Percentiles rank a stretch among this genome's conserved stretches.
Conservation (phyloP, 2,329 filamentous ascomycete species). For the Orbilia oligospora region DNA sequence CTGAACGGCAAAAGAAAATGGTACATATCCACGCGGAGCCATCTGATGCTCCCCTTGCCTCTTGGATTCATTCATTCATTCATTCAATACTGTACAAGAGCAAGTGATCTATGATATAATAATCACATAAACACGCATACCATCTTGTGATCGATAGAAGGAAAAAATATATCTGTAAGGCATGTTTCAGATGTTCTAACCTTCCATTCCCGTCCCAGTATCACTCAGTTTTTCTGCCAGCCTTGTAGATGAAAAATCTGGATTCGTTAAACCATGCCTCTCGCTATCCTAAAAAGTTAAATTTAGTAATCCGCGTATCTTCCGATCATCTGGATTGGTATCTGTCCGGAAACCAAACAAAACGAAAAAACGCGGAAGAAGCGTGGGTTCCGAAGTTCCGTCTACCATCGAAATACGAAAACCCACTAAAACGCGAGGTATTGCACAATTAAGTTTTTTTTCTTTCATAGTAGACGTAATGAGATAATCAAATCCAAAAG, state of each 20-base stretch:
- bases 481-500: no score
- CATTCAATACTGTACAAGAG: background rate
- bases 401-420: constrained; percentile 1
- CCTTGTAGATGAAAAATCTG: constrained; percentile 29
- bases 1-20: constrained; percentile 15
- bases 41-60: constrained; percentile 1
- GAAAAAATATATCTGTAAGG: constrained; percentile 1
- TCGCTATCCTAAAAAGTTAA: constrained; percentile 9
- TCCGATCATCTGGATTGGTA: constrained; percentile 13
- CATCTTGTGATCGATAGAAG: constrained; percentile 47
- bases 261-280: background rate
- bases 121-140: background rate
- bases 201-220: constrained; percentile 34
- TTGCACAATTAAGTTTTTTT: background rate
- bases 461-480: constrained; percentile 14
- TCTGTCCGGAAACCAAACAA: background rate
- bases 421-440: constrained; percentile 15
- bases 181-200: constrained; percentile 37
- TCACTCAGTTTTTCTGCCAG: constrained; percentile 1
- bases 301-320: constrained; percentile 42
- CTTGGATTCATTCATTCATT: no score
- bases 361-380: constrained; percentile 33
- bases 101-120: constrained; percentile 59
- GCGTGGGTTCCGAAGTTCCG: constrained; percentile 17
- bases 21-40: background rate